Evolutionary conservation across 306 rosid genomes (phyloP).

Genomic region (Rosa chinensis): DNA sequence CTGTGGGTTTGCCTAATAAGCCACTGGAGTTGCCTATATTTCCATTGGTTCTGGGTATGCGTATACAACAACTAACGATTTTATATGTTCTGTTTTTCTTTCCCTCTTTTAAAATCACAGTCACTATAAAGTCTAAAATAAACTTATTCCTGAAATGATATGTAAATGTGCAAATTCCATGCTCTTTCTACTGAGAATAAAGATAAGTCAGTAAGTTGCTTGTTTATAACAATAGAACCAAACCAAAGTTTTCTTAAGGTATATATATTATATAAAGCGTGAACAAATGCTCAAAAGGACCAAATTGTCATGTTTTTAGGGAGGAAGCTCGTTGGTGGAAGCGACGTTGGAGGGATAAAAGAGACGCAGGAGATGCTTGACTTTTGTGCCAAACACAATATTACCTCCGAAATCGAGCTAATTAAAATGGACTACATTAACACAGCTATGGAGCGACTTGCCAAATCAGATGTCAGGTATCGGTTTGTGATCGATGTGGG

Average conservation of each 20-base stretch:
- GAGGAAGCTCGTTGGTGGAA: conserved; percentile 83
- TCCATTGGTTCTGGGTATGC: conserved; percentile 62
- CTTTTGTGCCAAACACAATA: conserved; percentile 71
- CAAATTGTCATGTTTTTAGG: conserved; percentile 29
- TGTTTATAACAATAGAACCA: background rate
- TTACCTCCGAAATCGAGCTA: conserved; percentile 75
- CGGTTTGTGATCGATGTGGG: conserved; percentile 87
- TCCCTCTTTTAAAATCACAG: background rate
- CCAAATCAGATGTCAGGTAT: conserved; percentile 75
- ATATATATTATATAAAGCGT: too few relatives aligned
- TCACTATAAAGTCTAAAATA: background rate
- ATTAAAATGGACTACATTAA: conserved; percentile 63
- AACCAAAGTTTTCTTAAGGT: background rate
- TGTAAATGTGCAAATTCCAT: background rate
- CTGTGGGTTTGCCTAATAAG: conserved; percentile 72
- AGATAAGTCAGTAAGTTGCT: background rate
- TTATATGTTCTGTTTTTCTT: background rate
- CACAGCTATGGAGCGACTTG: conserved; percentile 77
- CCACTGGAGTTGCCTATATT: conserved; percentile 74
- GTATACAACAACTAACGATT: background rate
- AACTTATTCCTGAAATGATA: background rate
- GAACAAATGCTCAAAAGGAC: too few relatives aligned
- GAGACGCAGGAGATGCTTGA: conserved; percentile 98
- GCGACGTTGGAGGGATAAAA: conserved; percentile 81
- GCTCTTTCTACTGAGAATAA: background rate